Evolutionary conservation across 2,329 filamentous ascomycete genomes (phyloP), one percentile per base, ranked within the genome.

Genomic region (Arthrobotrys sinensis): DNA sequence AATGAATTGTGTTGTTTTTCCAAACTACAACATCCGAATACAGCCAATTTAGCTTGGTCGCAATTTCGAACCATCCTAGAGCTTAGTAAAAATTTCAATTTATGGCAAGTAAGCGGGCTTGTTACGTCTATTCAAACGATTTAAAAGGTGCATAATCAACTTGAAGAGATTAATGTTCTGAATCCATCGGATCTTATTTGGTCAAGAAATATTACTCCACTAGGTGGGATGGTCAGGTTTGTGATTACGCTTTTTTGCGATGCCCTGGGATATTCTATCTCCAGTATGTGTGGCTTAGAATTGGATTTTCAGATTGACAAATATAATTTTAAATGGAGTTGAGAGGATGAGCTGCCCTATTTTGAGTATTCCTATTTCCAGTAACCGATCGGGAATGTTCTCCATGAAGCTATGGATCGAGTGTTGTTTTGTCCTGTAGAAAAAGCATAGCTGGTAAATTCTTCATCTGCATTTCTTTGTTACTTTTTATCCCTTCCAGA

Each of bases 351-450:
- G 34, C 4, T 78, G 0, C 40, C 46, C 11, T 63, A 53, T 14
- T 62, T 53, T 8, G 16, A 5, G 5, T 72, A 63, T 12, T 60
- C 62, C 2, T 67, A 72, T 36, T 67, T 34, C 24, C 45, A 63
- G 12, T 79, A 69, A 64, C 6, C 16, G 11, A 69, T 75, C 36
- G 60, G 57, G 16, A 50, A 14, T n/a, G 28, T 40, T 16, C 62
- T 73, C 3, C 63, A 79, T 21, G 67, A 67, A n/a, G 75, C 75
- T 28, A 78, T 78, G 76, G 76, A 79, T 36, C 32, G 63, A 63
- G 63, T 65, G n/a, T 34, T 79, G 24, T 63, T 73, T 28, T 79
- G 68, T 48, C 64, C 68, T 11, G 76, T 75, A 1, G 69, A 75
- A 21, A 79, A 75, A 50, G 24, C n/a, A 3, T 63, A 71, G 34